A percentile compares a stretch with the other conserved stretches of the same genome.
Conservation (phyloP, 2,329 filamentous ascomycete genomes). For the Penicillium sp. region DNA sequence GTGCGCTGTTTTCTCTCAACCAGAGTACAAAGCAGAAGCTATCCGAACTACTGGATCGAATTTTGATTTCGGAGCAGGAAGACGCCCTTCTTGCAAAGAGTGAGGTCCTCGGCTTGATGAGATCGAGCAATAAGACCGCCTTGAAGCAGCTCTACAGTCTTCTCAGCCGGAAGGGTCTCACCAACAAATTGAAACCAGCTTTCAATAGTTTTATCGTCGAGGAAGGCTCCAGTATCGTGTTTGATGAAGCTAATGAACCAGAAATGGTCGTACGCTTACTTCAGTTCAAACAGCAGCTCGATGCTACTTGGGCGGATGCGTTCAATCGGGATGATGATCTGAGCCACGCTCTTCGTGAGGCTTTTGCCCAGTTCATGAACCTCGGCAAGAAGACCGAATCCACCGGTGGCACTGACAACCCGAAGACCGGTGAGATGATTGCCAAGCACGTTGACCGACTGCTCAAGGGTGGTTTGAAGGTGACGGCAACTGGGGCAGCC, state of each 20-base stretch:
- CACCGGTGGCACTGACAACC: constrained; percentile 75
- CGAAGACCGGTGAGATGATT: constrained; percentile 97
- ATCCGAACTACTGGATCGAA: constrained; percentile 66
- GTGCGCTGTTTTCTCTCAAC: constrained; percentile 76
- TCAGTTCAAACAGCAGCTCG: constrained; percentile 72
- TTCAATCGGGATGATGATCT: constrained; percentile 76
- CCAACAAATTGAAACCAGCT: constrained; percentile 63
- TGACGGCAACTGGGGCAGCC: constrained; percentile 51
- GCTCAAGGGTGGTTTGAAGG: constrained; percentile 77
- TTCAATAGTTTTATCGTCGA: constrained; percentile 76
- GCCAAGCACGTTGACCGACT: constrained; percentile 93
- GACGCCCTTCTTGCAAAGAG: constrained; percentile 60
- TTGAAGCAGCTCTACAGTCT: constrained; percentile 74
- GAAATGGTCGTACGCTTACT: constrained; percentile 84
- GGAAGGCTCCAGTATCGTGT: constrained; percentile 71
- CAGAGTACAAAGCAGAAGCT: constrained; percentile 74
- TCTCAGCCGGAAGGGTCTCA: constrained; percentile 66
- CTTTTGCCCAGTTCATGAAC: constrained; percentile 90
- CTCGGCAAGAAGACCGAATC: constrained; percentile 67
- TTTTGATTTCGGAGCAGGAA: constrained; percentile 65
- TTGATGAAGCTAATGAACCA: constrained; percentile 70
- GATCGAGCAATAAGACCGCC: constrained; percentile 63
- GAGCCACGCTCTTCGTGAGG: constrained; percentile 71
- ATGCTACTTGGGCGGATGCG: constrained; percentile 69
- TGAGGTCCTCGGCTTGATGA: constrained; percentile 68